Conservation (phyloP, 1,284 basidiomycete genomes). For the Moesziomyces sp. region DNA sequence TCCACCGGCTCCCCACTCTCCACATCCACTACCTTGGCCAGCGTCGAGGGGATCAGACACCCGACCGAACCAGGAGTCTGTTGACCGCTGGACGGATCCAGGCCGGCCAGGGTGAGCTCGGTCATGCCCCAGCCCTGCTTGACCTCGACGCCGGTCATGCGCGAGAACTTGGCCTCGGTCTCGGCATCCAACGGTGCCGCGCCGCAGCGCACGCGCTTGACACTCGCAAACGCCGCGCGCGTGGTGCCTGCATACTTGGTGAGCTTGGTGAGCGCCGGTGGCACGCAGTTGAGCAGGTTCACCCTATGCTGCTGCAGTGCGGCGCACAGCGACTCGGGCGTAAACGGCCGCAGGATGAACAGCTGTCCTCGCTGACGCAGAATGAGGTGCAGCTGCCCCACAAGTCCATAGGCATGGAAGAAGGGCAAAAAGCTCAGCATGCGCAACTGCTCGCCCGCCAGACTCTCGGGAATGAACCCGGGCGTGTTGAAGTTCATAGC, state of each 20-base stretch:
- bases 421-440: constrained; percentile 47
- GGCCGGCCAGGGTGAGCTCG: constrained; percentile 47
- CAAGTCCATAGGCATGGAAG: constrained; percentile 45
- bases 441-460: constrained; percentile 10
- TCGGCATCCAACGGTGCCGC: constrained; percentile 47
- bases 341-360: constrained; percentile 35
- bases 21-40: constrained; percentile 38
- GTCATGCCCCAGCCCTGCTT: constrained; percentile 56
- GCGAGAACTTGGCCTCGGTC: constrained; percentile 24
- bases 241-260: constrained; percentile 24
- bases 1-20: constrained; percentile 25
- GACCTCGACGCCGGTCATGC: constrained; percentile 37
- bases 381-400: constrained; percentile 24
- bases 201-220: constrained; percentile 33
- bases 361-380: constrained; percentile 22
- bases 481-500: constrained; percentile 27
- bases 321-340: constrained; percentile 32
- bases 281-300: constrained; percentile 35
- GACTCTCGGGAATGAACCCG: constrained; percentile 13
- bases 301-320: constrained; percentile 23
- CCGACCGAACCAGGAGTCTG: constrained; percentile 38
- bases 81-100: constrained; percentile 31
- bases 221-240: constrained; percentile 19
- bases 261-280: constrained; percentile 39
- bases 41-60: constrained; percentile 32